phyloP scores from a whole-genome alignment of 1,139 yeast species.

The Neolecta irregularis region DNA sequence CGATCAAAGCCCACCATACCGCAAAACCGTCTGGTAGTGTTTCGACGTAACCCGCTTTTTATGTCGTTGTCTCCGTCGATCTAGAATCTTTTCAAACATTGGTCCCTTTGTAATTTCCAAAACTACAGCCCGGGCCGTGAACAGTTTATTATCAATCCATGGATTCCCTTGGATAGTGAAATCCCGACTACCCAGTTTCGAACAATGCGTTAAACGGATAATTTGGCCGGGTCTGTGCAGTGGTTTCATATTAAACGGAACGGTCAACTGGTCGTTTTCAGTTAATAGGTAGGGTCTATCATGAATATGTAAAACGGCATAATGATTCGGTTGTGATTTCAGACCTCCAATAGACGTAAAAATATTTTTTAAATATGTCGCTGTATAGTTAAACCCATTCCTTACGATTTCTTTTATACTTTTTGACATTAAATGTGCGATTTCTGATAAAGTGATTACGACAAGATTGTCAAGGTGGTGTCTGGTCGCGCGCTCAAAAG shows the following conservation, averaged over 20 bases:
- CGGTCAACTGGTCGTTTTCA: conserved; percentile 65
- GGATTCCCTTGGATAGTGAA: conserved; percentile 47
- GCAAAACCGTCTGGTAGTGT: conserved; percentile 64
- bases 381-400: no score
- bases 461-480: no score
- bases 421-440: no score
- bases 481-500: no score
- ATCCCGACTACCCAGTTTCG: conserved; percentile 72
- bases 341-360: conserved; percentile 18
- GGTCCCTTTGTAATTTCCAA: conserved; percentile 79
- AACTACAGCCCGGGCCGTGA: conserved; percentile 57
- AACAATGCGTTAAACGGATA: conserved; percentile 55
- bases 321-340: conserved; percentile 20
- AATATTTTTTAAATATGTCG: no score
- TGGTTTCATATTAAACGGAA: conserved; percentile 31
- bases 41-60: conserved; percentile 63
- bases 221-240: conserved; percentile 43
- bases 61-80: conserved; percentile 73
- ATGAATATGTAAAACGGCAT: conserved; percentile 72
- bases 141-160: conserved; percentile 36
- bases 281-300: conserved; percentile 80
- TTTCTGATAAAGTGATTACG: no score
- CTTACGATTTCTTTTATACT: no score
- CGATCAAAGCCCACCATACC: conserved; percentile 20
- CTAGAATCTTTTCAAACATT: conserved; percentile 47